These are phyloP conservation scores for Septoria petroselini DNA, from an alignment of 2,329 filamentous ascomycete genomes.

Conservation along the genomic window DNA sequence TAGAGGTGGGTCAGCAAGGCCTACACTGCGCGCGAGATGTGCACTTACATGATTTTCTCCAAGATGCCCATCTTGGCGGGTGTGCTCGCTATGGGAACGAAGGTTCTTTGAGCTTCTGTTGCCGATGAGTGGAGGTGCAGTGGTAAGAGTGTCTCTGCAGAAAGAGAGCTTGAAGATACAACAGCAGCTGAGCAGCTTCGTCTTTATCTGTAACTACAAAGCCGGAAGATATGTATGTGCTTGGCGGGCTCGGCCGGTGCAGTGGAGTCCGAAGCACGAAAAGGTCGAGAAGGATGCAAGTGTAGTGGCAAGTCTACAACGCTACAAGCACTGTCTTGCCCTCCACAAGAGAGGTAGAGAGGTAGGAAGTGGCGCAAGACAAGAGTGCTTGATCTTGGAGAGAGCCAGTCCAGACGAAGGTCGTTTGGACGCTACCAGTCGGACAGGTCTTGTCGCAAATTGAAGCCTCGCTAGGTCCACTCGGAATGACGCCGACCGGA, in stretches of 20 bases:
- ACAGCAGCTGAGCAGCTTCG: slow-evolving; percentile 3
- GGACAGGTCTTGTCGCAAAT: neutral
- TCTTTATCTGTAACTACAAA: slow-evolving; percentile 13
- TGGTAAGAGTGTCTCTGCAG: neutral
- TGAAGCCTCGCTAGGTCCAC: neutral
- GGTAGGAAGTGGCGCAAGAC: too few relatives aligned
- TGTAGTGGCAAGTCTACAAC: neutral
- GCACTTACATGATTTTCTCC: slow-evolving; percentile 12
- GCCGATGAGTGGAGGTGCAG: neutral
- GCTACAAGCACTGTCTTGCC: neutral
- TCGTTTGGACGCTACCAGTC: neutral
- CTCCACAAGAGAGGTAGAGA: neutral
- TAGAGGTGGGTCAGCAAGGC: neutral
- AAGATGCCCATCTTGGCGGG: slow-evolving; percentile 15
- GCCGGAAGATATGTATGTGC: slow-evolving; percentile 14
- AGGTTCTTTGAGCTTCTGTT: neutral
- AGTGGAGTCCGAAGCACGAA: slow-evolving; percentile 13
- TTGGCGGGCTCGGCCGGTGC: slow-evolving; percentile 15
- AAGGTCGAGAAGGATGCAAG: neutral
- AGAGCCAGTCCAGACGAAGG: too few relatives aligned
- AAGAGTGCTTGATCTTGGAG: too few relatives aligned
- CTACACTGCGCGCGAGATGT: neutral
- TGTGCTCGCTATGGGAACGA: neutral
- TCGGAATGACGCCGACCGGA: neutral
- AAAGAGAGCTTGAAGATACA: neutral